phyloP scores from a whole-genome alignment of 2,329 filamentous ascomycete species.

The Beauveria scarabaeidicola region DNA sequence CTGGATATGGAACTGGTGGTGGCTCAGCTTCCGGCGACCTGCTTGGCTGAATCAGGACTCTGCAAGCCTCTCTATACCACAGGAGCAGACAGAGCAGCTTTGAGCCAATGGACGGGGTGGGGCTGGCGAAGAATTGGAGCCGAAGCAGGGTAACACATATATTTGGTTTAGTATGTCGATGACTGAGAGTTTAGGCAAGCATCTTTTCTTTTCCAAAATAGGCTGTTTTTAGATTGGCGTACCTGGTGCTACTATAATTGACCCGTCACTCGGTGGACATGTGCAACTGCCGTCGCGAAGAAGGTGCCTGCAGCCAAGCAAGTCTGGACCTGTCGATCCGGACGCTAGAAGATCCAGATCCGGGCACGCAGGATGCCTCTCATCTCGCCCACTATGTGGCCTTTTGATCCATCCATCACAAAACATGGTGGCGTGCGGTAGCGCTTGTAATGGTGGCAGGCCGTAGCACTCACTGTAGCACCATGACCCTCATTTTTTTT shows the following conservation, averaged over 20 bases:
- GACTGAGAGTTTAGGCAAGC: constrained; percentile 3
- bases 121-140: neutral
- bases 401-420: constrained; percentile 4
- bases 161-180: neutral
- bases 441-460: no score
- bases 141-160: neutral
- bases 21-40: constrained; percentile 40
- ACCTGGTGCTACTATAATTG: constrained; percentile 31
- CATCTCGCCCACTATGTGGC: constrained; percentile 24
- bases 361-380: constrained; percentile 9
- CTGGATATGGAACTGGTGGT: constrained; percentile 17
- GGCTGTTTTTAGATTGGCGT: constrained; percentile 30
- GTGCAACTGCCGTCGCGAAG: neutral
- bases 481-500: neutral
- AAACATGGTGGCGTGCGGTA: neutral
- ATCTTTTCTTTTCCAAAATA: neutral
- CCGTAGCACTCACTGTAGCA: neutral
- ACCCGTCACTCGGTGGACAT: constrained; percentile 16
- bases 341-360: neutral
- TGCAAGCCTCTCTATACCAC: neutral
- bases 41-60: constrained; percentile 29
- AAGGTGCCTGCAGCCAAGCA: neutral
- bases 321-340: constrained; percentile 10
- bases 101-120: neutral
- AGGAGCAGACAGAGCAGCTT: neutral